Evolutionary conservation across 139 green algal genomes (phyloP).

Genomic region (Micromonas pusilla): DNA sequence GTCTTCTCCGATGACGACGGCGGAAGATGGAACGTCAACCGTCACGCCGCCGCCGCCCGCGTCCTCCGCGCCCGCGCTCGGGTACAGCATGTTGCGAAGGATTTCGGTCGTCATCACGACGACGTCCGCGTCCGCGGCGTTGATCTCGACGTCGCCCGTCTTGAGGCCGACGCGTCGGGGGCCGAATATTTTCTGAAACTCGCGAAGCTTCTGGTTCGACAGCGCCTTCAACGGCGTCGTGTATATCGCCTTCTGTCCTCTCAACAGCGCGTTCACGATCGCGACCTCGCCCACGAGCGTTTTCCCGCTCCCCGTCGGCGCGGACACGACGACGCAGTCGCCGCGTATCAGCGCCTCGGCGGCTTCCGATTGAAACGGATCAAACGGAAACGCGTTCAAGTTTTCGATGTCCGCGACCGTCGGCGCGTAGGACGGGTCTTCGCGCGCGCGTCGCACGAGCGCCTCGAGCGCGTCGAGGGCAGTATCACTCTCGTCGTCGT

Average conservation of each 20-base stretch:
- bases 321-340: constrained; percentile 78
- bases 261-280: constrained; percentile 58
- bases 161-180: constrained; percentile 67
- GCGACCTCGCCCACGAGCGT: constrained; percentile 90
- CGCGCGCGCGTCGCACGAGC: neutral
- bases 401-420: neutral
- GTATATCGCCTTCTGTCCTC: constrained; percentile 78
- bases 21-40: too few relatives aligned
- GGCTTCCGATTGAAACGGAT: constrained; percentile 31
- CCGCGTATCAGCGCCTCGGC: constrained; percentile 58
- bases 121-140: constrained; percentile 70
- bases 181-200: constrained; percentile 53
- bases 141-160: constrained; percentile 87
- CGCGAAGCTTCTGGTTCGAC: constrained; percentile 76
- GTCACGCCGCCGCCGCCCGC: neutral
- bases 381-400: constrained; percentile 1
- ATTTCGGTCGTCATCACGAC: constrained; percentile 99
- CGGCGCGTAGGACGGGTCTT: neutral
- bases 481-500: too few relatives aligned
- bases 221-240: constrained; percentile 80
- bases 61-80: constrained; percentile 11
- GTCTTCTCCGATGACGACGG: constrained; percentile 7
- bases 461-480: too few relatives aligned
- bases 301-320: constrained; percentile 93
- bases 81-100: constrained; percentile 95